These are phyloP conservation scores for Acidomyces sp. DNA, from an alignment of 495 filamentous ascomycete species.

Conservation along the genomic window DNA sequence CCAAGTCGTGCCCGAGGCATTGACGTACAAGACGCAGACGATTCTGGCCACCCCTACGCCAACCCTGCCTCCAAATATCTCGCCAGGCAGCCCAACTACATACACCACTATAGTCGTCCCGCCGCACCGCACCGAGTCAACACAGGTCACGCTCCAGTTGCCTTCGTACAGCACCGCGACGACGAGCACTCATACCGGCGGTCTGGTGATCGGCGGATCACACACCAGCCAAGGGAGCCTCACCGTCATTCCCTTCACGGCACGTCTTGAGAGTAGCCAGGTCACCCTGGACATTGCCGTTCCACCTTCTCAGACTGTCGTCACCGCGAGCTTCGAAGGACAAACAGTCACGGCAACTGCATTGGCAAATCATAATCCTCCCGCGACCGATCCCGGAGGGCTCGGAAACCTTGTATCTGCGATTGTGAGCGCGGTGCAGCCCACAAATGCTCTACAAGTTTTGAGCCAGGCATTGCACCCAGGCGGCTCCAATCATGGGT, in stretches of 20 bases:
- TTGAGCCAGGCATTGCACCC: background rate
- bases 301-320: background rate
- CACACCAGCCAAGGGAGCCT: no score
- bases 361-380: background rate
- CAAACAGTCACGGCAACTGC: background rate
- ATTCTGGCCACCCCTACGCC: conserved; percentile 4
- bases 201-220: no score
- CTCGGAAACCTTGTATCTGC: conserved; percentile 1
- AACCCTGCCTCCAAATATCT: no score
- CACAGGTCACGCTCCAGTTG: conserved; percentile 2
- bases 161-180: background rate
- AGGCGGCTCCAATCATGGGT: background rate
- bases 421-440: conserved; percentile 6
- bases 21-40: background rate
- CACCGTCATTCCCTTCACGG: background rate
- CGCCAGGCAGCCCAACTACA: no score
- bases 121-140: background rate
- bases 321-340: conserved; percentile 1
- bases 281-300: background rate
- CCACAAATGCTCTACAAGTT: conserved; percentile 12
- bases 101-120: no score
- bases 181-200: no score
- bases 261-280: background rate
- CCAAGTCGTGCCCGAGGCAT: background rate
- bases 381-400: background rate